Percentiles rank a stretch among this genome's conserved stretches.
Evolutionary conservation across 2,329 filamentous ascomycete species (phyloP).

Genomic region (Trichophyton rubrum): DNA sequence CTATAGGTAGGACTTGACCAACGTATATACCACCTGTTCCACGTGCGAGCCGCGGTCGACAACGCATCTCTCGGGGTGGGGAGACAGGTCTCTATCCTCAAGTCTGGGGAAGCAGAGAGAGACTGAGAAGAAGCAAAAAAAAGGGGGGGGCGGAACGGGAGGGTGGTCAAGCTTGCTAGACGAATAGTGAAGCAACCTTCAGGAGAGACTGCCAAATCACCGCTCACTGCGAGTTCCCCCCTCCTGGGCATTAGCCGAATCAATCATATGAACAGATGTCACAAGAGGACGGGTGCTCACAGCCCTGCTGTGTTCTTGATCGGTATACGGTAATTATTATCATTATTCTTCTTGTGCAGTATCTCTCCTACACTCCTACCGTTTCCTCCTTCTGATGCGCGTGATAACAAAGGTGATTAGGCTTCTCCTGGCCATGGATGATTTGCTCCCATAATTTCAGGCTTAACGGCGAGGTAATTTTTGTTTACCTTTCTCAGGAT

Average conservation of each 20-base stretch:
- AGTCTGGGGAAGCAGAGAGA: no score
- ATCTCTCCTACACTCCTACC: no score
- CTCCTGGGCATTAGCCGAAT: neutral
- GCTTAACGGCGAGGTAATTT: neutral
- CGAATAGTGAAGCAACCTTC: neutral
- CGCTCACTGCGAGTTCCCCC: neutral
- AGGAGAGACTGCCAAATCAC: neutral
- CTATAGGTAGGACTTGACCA: neutral
- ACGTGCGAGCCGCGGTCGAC: constrained; percentile 3
- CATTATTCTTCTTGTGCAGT: no score
- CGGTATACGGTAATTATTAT: neutral
- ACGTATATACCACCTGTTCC: constrained; percentile 4
- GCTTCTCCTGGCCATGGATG: neutral
- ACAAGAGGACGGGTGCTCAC: neutral
- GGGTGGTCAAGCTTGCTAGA: neutral
- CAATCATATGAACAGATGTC: constrained; percentile 3
- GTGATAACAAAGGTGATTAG: neutral
- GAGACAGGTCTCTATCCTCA: neutral
- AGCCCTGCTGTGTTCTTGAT: neutral
- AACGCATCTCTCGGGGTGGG: neutral
- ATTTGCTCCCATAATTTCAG: neutral
- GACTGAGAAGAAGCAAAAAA: no score
- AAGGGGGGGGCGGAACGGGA: neutral
- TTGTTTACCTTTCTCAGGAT: neutral
- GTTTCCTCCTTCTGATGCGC: neutral